A percentile compares a stretch with the other conserved stretches of the same genome.
Conservation (phyloP, 2,329 filamentous ascomycete species). For the Phialemoniopsis sp. region DNA sequence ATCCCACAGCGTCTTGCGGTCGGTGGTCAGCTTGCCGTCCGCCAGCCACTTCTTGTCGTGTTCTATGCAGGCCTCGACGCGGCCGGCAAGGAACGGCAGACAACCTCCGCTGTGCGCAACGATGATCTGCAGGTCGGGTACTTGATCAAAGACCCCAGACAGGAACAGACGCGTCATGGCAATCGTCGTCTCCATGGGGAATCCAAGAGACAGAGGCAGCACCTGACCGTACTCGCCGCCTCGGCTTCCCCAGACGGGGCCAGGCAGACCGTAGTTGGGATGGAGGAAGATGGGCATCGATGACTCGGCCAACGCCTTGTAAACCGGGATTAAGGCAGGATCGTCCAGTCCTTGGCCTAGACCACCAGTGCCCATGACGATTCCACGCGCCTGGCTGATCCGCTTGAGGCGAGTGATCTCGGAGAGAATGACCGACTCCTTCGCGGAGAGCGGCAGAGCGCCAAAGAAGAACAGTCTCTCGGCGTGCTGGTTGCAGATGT, state of each 20-base stretch:
- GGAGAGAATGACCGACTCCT: constrained; percentile 51
- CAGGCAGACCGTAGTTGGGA: constrained; percentile 80
- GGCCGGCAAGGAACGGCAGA: constrained; percentile 75
- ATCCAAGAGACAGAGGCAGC: constrained; percentile 73
- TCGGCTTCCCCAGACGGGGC: constrained; percentile 69
- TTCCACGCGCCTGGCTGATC: constrained; percentile 65
- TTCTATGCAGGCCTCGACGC: constrained; percentile 76
- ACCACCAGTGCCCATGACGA: constrained; percentile 78
- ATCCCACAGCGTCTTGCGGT: constrained; percentile 46
- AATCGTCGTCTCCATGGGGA: constrained; percentile 84
- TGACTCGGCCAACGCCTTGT: constrained; percentile 60
- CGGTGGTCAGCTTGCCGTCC: constrained; percentile 49
- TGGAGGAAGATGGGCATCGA: constrained; percentile 71
- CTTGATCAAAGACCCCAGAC: constrained; percentile 72
- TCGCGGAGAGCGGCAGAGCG: constrained; percentile 68
- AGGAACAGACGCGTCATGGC: constrained; percentile 79
- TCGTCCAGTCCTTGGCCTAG: constrained; percentile 76
- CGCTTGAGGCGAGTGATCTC: constrained; percentile 60
- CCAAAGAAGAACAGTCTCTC: constrained; percentile 75
- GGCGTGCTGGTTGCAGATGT: constrained; percentile 58
- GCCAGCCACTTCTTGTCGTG: constrained; percentile 71
- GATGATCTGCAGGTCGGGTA: constrained; percentile 63
- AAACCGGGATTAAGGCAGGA: constrained; percentile 62
- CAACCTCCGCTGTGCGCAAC: constrained; percentile 82
- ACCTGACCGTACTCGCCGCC: constrained; percentile 73